phyloP scores from a whole-genome alignment of 2,329 filamentous ascomycete species.

The Uncinocarpus reesii region DNA sequence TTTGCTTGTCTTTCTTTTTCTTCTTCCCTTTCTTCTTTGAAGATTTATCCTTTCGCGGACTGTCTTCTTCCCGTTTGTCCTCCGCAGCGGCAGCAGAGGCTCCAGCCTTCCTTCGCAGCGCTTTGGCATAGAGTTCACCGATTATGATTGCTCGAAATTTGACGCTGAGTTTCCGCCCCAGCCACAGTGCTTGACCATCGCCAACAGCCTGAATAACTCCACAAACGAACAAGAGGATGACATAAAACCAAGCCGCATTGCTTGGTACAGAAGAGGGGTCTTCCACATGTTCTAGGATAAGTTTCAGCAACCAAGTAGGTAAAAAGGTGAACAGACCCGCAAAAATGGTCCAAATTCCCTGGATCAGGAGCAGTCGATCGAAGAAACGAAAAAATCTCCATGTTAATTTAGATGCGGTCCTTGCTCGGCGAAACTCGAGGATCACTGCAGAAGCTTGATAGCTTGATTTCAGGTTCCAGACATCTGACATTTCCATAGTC shows the following conservation, averaged over 20 bases:
- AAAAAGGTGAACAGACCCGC: conserved; percentile 79
- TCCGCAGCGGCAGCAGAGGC: conserved; percentile 51
- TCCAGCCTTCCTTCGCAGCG: conserved; percentile 78
- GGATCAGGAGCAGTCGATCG: conserved; percentile 60
- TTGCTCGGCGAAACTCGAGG: conserved; percentile 70
- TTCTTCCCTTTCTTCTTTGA: conserved; percentile 42
- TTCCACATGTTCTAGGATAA: conserved; percentile 91
- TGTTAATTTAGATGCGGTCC: conserved; percentile 68
- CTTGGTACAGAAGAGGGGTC: conserved; percentile 60
- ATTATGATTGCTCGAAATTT: conserved; percentile 88
- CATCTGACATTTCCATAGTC: conserved; percentile 68
- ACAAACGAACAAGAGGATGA: conserved; percentile 76
- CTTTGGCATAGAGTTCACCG: conserved; percentile 94
- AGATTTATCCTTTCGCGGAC: too few relatives aligned
- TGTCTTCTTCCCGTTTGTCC: conserved; percentile 31
- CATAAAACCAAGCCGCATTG: conserved; percentile 92
- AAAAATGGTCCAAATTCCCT: conserved; percentile 69
- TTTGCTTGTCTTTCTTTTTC: conserved; percentile 22
- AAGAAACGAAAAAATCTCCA: conserved; percentile 80
- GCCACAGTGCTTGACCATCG: conserved; percentile 81
- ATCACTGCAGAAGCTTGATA: conserved; percentile 80
- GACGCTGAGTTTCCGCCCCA: conserved; percentile 89
- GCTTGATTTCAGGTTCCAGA: conserved; percentile 82
- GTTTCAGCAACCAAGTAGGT: conserved; percentile 80
- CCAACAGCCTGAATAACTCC: conserved; percentile 71